These are phyloP conservation scores for Misopates orontium DNA, from an alignment of 257 asterid genomes.

Conservation along the genomic window DNA sequence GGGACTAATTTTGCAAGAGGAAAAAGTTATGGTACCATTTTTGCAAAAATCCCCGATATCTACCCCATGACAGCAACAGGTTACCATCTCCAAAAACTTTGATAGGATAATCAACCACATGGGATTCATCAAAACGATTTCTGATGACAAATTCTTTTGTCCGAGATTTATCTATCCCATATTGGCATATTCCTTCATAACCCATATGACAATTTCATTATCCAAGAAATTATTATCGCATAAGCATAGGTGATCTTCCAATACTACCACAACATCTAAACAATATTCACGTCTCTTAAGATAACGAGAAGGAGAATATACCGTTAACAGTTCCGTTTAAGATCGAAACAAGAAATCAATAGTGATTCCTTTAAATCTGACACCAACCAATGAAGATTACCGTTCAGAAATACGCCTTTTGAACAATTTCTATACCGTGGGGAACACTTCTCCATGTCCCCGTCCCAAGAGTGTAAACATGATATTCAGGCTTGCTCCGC, in stretches of 20 bases:
- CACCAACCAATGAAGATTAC: constrained; percentile 50
- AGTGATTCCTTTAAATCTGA: constrained; percentile 9
- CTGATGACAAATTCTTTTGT: constrained; percentile 29
- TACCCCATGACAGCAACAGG: constrained; percentile 34
- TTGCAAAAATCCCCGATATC: too few relatives aligned
- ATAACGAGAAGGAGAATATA: constrained; percentile 25
- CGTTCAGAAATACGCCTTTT: constrained; percentile 29
- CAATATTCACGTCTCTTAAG: not conserved
- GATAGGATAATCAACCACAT: constrained; percentile 25
- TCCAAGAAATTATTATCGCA: not conserved
- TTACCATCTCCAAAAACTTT: constrained; percentile 44
- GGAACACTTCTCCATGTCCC: constrained; percentile 37
- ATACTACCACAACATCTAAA: constrained; percentile 14
- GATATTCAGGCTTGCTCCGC: constrained; percentile 26
- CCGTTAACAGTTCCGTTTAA: constrained; percentile 34
- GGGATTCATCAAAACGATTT: constrained; percentile 2
- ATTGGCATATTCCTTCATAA: constrained; percentile 50
- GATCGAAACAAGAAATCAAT: constrained; percentile 36
- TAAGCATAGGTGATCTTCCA: constrained; percentile 25
- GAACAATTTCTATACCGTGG: not conserved
- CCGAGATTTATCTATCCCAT: constrained; percentile 41
- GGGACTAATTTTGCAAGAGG: too few relatives aligned
- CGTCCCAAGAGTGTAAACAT: constrained; percentile 47
- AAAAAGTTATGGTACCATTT: too few relatives aligned
- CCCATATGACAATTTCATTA: constrained; percentile 37